Conservation (phyloP, 2,329 filamentous ascomycete species). For the Hymenoscyphus infarciens region DNA sequence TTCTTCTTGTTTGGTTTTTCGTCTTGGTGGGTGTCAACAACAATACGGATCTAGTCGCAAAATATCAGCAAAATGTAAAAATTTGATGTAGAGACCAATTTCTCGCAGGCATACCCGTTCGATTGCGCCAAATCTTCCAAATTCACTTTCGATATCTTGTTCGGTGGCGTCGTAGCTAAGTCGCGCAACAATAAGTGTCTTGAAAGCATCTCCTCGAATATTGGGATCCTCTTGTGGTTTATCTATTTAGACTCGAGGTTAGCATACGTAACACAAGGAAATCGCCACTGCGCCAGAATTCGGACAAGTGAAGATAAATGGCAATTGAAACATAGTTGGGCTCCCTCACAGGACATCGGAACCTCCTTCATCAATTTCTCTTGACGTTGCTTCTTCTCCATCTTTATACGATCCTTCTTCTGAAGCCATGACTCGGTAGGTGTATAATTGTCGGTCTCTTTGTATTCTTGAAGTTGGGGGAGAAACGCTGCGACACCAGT, state of each 20-base stretch:
- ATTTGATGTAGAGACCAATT: conserved; percentile 1
- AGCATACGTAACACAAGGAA: conserved; percentile 20
- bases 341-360: conserved; percentile 33
- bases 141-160: conserved; percentile 88
- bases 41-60: conserved; percentile 70
- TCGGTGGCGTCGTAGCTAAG: conserved; percentile 87
- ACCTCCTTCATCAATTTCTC: conserved; percentile 45
- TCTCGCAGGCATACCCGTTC: conserved; percentile 65
- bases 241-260: conserved; percentile 47
- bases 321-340: conserved; percentile 29
- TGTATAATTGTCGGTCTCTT: conserved; percentile 69
- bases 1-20: conserved; percentile 73
- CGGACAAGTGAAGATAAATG: conserved; percentile 27
- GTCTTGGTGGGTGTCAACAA: conserved; percentile 69
- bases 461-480: conserved; percentile 70
- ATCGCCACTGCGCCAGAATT: conserved; percentile 19
- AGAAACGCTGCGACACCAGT: conserved; percentile 73
- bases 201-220: conserved; percentile 89
- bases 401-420: conserved; percentile 75
- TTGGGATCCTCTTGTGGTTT: conserved; percentile 83
- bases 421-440: conserved; percentile 94
- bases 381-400: conserved; percentile 70
- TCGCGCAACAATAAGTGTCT: conserved; percentile 87
- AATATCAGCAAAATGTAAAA: conserved; percentile 17
- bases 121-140: conserved; percentile 88